Percentiles rank a stretch among this genome's conserved stretches.
Conservation (phyloP, 1,139 yeast genomes). For the Scheffersomyces illinoinensis region DNA sequence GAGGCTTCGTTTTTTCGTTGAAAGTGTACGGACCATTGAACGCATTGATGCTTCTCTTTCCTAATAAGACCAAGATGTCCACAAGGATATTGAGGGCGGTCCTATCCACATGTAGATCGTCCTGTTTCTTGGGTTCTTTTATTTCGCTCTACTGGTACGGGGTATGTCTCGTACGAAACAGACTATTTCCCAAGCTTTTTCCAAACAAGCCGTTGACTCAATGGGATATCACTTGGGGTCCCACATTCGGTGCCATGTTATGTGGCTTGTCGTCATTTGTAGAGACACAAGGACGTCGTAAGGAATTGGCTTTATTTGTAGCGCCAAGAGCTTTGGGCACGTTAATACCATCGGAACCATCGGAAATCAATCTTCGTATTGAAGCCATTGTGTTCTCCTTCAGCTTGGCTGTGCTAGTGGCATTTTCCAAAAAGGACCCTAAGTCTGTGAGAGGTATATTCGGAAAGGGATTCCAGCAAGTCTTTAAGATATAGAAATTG, state of each 20-base stretch:
- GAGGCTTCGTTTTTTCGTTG: constrained; percentile 36
- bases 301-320: constrained; percentile 42
- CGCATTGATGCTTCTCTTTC: constrained; percentile 30
- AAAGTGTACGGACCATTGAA: constrained; percentile 36
- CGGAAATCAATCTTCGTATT: constrained; percentile 23
- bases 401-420: constrained; percentile 36
- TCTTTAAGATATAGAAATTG: neutral
- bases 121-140: constrained; percentile 34
- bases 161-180: constrained; percentile 34
- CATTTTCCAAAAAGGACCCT: constrained; percentile 29
- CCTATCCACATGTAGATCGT: constrained; percentile 28
- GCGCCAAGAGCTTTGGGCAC: constrained; percentile 42
- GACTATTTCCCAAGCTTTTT: constrained; percentile 30
- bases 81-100: constrained; percentile 23
- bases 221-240: constrained; percentile 34
- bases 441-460: constrained; percentile 36
- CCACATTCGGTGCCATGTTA: constrained; percentile 29
- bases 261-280: constrained; percentile 38
- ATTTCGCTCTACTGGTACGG: constrained; percentile 39
- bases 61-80: constrained; percentile 19
- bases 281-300: constrained; percentile 34
- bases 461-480: constrained; percentile 26
- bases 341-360: constrained; percentile 27
- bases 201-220: constrained; percentile 26
- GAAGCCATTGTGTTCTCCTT: constrained; percentile 33